phyloP scores from a whole-genome alignment of 2,329 filamentous ascomycete species.

The Peltaster fructicola region DNA sequence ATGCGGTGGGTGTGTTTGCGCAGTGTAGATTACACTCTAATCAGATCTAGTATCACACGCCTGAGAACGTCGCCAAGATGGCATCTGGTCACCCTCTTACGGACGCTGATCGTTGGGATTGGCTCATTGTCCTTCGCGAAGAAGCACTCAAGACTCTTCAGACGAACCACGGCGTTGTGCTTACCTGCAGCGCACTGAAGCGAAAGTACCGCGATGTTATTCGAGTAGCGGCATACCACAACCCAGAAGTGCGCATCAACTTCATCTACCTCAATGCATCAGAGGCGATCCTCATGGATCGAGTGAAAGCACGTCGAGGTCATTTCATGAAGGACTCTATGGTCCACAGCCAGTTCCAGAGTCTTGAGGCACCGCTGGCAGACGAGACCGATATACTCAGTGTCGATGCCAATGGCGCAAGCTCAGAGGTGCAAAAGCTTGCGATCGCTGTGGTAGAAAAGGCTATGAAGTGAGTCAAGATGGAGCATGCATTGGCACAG shows the following conservation, averaged over 20 bases:
- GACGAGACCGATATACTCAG: slow-evolving; percentile 32
- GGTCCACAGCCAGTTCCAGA: slow-evolving; percentile 82
- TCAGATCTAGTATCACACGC: slow-evolving; percentile 29
- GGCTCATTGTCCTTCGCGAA: slow-evolving; percentile 45
- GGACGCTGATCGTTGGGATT: slow-evolving; percentile 93
- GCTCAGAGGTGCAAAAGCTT: slow-evolving; percentile 23
- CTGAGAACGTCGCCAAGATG: slow-evolving; percentile 61
- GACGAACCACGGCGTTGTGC: slow-evolving; percentile 48
- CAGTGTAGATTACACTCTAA: no score
- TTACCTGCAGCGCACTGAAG: slow-evolving; percentile 92
- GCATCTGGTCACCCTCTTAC: slow-evolving; percentile 63
- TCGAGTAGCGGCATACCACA: slow-evolving; percentile 29
- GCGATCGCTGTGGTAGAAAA: slow-evolving; percentile 23
- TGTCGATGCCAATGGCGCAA: slow-evolving; percentile 27
- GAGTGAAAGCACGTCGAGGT: slow-evolving; percentile 56
- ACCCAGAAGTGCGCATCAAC: slow-evolving; percentile 41
- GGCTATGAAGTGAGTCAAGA: slow-evolving; percentile 18
- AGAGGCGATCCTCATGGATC: slow-evolving; percentile 55
- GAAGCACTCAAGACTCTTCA: slow-evolving; percentile 21
- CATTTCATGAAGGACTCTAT: slow-evolving; percentile 96
- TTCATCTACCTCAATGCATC: slow-evolving; percentile 80
- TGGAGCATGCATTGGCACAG: no score
- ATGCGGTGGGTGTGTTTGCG: slow-evolving; percentile 28
- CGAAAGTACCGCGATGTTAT: slow-evolving; percentile 77
- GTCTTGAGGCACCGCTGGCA: slow-evolving; percentile 60